phyloP scores from a whole-genome alignment of 73 alveolate species.

The Diophrys sp. region DNA sequence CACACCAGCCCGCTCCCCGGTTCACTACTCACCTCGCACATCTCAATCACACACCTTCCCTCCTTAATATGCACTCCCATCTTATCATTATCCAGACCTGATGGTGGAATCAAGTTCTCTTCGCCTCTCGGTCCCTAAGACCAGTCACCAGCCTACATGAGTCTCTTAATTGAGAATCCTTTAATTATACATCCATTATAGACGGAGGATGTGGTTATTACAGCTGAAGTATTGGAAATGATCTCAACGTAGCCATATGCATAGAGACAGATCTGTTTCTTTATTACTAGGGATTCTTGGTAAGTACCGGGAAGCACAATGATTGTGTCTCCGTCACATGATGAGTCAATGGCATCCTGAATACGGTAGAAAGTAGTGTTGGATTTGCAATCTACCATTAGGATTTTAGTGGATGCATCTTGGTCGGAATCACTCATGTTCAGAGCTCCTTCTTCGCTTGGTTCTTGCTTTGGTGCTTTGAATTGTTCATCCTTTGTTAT shows the following conservation, averaged over 20 bases:
- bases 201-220: constrained; percentile 16
- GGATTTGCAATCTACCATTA: constrained; percentile 20
- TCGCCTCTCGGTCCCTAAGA: neutral
- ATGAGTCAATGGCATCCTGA: constrained; percentile 29
- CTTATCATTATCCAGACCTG: neutral
- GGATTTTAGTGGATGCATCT: constrained; percentile 12
- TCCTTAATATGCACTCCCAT: neutral
- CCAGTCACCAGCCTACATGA: constrained; percentile 9
- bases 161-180: constrained; percentile 27
- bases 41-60: constrained; percentile 15
- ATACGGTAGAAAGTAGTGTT: constrained; percentile 11
- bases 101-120: neutral
- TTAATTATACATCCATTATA: constrained; percentile 33
- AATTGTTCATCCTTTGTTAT: neutral
- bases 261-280: constrained; percentile 10
- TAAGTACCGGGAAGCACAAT: constrained; percentile 26
- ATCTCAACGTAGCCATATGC: constrained; percentile 38
- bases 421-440: neutral
- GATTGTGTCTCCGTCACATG: constrained; percentile 26
- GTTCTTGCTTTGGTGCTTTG: neutral
- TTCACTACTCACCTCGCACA: neutral
- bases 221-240: constrained; percentile 10
- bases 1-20: neutral
- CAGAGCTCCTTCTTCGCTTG: neutral
- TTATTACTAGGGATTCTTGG: constrained; percentile 12